Evolutionary conservation across 148 eudicot species (phyloP).

Genomic region (Rhododendron molle): DNA sequence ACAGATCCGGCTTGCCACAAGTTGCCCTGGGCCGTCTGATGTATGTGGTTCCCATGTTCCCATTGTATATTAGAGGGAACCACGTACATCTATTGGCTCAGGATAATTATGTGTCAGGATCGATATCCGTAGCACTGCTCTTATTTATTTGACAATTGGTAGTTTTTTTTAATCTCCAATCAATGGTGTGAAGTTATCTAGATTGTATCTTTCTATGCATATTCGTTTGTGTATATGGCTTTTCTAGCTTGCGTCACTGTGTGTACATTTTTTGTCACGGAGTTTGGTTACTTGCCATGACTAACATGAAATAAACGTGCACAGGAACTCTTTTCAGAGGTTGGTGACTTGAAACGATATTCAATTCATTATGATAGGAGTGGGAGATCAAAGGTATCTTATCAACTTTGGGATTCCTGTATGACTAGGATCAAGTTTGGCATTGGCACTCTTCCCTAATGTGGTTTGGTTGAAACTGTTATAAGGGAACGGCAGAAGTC

Average conservation of each 20-base stretch:
- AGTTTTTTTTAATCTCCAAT: neutral
- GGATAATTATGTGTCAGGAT: neutral
- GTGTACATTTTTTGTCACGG: neutral
- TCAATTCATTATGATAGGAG: slow-evolving; percentile 69
- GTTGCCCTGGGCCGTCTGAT: neutral
- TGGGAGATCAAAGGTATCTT: slow-evolving; percentile 74
- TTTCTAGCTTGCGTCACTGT: neutral
- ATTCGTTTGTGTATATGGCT: neutral
- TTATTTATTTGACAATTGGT: neutral
- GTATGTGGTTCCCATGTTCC: neutral
- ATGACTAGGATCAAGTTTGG: slow-evolving; percentile 38
- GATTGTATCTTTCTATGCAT: neutral
- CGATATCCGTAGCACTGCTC: neutral
- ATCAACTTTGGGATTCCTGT: slow-evolving; percentile 17
- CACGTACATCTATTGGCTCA: neutral
- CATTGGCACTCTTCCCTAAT: slow-evolving; percentile 12
- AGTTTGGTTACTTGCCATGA: neutral
- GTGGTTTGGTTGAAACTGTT: slow-evolving; percentile 13
- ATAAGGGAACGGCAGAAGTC: slow-evolving; percentile 86
- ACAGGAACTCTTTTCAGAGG: slow-evolving; percentile 80
- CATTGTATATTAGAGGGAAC: neutral
- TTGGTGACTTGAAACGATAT: slow-evolving; percentile 69
- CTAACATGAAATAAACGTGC: neutral
- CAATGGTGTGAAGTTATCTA: neutral
- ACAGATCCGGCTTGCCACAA: neutral